phyloP scores from a whole-genome alignment of 1,139 yeast genomes.

The Nakaseomyces sp. region DNA sequence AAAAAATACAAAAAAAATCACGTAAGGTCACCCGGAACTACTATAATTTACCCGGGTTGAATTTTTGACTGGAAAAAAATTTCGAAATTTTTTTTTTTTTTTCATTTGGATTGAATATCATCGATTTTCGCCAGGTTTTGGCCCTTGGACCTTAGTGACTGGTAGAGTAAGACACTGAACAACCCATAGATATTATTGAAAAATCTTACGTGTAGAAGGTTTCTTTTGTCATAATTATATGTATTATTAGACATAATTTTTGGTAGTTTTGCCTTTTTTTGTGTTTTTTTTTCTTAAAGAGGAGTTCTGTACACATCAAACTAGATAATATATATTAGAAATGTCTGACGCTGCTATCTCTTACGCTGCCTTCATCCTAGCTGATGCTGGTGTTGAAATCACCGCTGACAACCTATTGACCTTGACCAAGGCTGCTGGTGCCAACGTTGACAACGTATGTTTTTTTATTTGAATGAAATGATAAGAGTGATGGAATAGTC shows the following conservation, averaged over 20 bases:
- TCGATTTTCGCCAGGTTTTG: constrained; percentile 3
- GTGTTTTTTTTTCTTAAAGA: neutral
- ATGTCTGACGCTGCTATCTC: constrained; percentile 49
- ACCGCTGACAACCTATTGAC: constrained; percentile 85
- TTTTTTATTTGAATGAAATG: neutral
- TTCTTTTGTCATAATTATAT: neutral
- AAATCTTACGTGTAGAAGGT: neutral
- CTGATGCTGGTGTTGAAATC: constrained; percentile 94
- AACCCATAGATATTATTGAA: neutral
- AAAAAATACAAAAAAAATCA: too few relatives aligned
- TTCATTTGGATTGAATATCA: neutral
- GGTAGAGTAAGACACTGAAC: neutral
- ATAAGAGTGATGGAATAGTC: too few relatives aligned
- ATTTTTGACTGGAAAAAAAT: neutral
- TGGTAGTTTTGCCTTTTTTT: neutral
- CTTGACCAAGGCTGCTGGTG: constrained; percentile 84
- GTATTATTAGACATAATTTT: neutral
- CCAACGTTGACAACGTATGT: constrained; percentile 63
- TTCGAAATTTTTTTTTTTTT: neutral
- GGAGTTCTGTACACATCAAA: neutral
- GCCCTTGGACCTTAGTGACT: neutral
- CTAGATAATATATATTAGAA: constrained; percentile 13
- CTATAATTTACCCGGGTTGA: neutral
- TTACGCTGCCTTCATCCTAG: constrained; percentile 91
- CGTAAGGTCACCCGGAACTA: too few relatives aligned